phyloP scores from a whole-genome alignment of 805 yeast genomes.

The Hanseniaspora taiwanica region DNA sequence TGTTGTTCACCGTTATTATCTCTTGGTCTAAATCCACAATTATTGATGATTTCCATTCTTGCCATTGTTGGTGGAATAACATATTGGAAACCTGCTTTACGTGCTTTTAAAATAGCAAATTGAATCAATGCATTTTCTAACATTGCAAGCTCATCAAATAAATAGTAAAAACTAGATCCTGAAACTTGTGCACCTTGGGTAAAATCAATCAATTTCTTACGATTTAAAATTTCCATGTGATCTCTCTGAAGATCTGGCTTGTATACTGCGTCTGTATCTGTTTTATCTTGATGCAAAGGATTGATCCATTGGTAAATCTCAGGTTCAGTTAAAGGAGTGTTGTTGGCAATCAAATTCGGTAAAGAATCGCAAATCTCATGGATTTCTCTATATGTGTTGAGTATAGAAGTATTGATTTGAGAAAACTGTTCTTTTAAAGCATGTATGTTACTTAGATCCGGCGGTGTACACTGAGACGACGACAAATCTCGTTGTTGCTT shows the following conservation, averaged over 20 bases:
- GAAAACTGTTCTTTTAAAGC: no score
- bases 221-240: conserved; percentile 61
- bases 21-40: conserved; percentile 92
- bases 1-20: conserved; percentile 81
- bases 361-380: conserved; percentile 32
- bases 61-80: conserved; percentile 81
- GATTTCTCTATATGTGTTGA: conserved; percentile 25
- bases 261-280: neutral
- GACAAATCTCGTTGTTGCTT: conserved; percentile 6
- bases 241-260: conserved; percentile 23
- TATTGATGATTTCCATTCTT: conserved; percentile 57
- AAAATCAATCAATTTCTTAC: conserved; percentile 52
- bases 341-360: conserved; percentile 48
- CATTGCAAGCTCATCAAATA: conserved; percentile 72
- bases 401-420: conserved; percentile 10
- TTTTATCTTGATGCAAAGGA: conserved; percentile 12
- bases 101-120: conserved; percentile 57
- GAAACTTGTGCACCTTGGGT: conserved; percentile 58
- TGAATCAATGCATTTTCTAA: conserved; percentile 84
- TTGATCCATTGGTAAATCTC: conserved; percentile 42
- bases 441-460: no score
- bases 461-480: no score
- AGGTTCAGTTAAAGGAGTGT: conserved; percentile 31
- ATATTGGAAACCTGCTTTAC: conserved; percentile 52
- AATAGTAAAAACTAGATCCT: conserved; percentile 77